Percentiles rank a stretch among this genome's conserved stretches.
phyloP scores from a whole-genome alignment of 2,329 filamentous ascomycete genomes.

The Tympanopsis confertula region DNA sequence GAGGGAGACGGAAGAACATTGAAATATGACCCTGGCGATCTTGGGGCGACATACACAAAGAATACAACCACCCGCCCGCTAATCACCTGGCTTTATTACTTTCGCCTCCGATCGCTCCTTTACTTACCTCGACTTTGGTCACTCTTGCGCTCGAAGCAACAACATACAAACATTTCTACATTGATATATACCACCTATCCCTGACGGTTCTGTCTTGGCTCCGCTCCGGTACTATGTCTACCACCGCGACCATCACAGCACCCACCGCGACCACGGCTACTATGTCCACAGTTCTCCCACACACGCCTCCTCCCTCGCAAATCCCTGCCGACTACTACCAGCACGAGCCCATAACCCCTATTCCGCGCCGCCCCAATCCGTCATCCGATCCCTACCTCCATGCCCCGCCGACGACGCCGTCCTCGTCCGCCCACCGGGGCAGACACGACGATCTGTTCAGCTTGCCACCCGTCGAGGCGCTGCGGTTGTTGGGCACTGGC shows the following conservation, averaged over 20 bases:
- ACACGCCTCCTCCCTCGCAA: neutral
- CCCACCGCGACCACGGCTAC: neutral
- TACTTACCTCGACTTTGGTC: too few relatives aligned
- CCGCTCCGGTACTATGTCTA: neutral
- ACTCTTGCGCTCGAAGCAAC: too few relatives aligned
- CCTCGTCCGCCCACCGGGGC: slow-evolving; percentile 13
- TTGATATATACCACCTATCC: too few relatives aligned
- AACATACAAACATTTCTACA: too few relatives aligned
- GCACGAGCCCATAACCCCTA: neutral
- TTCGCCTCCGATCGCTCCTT: too few relatives aligned
- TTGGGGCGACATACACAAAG: too few relatives aligned
- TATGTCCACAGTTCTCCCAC: neutral
- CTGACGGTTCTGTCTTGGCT: too few relatives aligned
- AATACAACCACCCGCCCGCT: too few relatives aligned
- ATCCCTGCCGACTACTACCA: neutral
- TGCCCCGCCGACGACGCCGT: slow-evolving; percentile 10
- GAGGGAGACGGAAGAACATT: too few relatives aligned
- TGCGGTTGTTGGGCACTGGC: slow-evolving; percentile 66
- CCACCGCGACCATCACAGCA: neutral
- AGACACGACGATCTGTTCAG: slow-evolving; percentile 57
- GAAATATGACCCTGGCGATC: too few relatives aligned
- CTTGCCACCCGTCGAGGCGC: slow-evolving; percentile 60
- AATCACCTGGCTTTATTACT: too few relatives aligned
- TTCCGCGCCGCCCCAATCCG: slow-evolving; percentile 2
- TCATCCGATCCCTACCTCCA: neutral